Conservation (phyloP, 164 flowering plant genomes). For the grape (Vitis vinifera) region DNA sequence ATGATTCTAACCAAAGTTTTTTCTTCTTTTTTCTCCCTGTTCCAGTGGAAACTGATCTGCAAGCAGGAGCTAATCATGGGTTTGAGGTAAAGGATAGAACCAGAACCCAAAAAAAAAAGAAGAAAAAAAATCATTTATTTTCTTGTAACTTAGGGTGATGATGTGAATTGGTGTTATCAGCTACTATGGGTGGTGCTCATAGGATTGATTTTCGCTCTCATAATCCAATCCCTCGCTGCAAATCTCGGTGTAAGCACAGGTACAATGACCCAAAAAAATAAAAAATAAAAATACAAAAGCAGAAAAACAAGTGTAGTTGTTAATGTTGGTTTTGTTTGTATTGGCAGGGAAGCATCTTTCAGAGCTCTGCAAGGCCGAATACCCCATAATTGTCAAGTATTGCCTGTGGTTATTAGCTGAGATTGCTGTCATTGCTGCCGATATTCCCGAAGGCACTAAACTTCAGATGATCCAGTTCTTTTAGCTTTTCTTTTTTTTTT, state of each 20-base stretch:
- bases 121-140: neutral
- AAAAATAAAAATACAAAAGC: too few species aligned
- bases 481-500: neutral
- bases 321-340: conserved; percentile 1
- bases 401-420: conserved; percentile 89
- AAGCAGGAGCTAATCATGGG: conserved; percentile 72
- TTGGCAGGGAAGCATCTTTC: conserved; percentile 67
- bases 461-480: neutral
- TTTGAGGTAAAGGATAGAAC: conserved; percentile 53
- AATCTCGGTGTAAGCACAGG: conserved; percentile 91
- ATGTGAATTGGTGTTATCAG: conserved; percentile 33
- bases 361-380: conserved; percentile 67
- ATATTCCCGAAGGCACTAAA: conserved; percentile 82
- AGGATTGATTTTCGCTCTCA: conserved; percentile 75
- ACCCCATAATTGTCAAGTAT: conserved; percentile 55
- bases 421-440: conserved; percentile 84
- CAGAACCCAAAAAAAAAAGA: neutral
- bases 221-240: conserved; percentile 89
- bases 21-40: neutral
- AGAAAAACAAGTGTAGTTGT: neutral
- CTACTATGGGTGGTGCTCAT: conserved; percentile 85
- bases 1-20: neutral
- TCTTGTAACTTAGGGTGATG: neutral
- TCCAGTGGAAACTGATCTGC: conserved; percentile 84
- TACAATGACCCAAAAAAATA: conserved; percentile 12